Percentiles rank a stretch among this genome's conserved stretches.
Conservation (phyloP, 805 yeast genomes). For the Jamesozyma piceae region DNA sequence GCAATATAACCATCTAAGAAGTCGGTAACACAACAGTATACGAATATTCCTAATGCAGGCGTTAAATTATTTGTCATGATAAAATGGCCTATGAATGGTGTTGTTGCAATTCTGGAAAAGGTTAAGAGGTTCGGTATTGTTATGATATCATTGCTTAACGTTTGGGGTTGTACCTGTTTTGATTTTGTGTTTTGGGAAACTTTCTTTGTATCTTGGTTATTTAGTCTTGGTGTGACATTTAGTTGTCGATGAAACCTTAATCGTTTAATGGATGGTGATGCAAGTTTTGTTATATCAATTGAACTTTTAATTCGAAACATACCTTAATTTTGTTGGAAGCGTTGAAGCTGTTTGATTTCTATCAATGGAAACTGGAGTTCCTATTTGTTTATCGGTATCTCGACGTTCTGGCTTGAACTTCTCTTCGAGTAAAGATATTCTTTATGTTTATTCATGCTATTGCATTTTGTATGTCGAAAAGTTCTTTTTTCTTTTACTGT, state of each 20-base stretch:
- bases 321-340: no score
- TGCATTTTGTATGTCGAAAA: no score
- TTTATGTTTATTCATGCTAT: no score
- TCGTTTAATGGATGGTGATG: neutral
- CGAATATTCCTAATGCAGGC: conserved; percentile 63
- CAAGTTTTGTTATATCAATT: neutral
- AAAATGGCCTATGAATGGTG: conserved; percentile 80
- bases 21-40: conserved; percentile 84
- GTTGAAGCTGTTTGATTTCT: no score
- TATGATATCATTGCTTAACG: neutral
- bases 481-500: no score
- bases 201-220: neutral
- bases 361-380: no score
- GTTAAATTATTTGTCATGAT: conserved; percentile 54
- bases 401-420: no score
- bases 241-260: neutral
- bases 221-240: neutral
- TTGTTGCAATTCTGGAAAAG: conserved; percentile 61
- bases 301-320: neutral
- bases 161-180: neutral
- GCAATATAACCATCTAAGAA: conserved; percentile 90
- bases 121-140: conserved; percentile 76
- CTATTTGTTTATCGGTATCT: no score
- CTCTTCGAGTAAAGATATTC: no score
- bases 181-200: neutral